phyloP scores from a whole-genome alignment of 441 rosid species.

The Eutrema salsugineum region DNA sequence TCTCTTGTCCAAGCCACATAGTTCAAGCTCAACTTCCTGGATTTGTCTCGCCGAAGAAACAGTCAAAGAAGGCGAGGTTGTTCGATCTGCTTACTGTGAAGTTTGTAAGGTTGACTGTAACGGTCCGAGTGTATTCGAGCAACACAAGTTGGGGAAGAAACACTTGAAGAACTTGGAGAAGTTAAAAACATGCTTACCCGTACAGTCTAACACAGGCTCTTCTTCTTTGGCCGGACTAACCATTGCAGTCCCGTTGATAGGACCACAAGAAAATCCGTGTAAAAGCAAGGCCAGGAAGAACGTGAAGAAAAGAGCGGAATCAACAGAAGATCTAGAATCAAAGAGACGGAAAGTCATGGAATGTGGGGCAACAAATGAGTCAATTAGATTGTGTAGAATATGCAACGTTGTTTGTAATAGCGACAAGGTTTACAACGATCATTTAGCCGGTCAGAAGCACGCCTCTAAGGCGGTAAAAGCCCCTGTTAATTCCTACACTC shows the following conservation, averaged over 20 bases:
- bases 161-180: slow-evolving; percentile 50
- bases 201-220: neutral
- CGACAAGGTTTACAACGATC: slow-evolving; percentile 34
- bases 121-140: slow-evolving; percentile 42
- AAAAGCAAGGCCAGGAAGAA: slow-evolving; percentile 24
- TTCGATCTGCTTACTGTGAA: slow-evolving; percentile 42
- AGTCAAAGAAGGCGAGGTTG: slow-evolving; percentile 34
- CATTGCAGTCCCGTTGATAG: slow-evolving; percentile 23
- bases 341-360: slow-evolving; percentile 42
- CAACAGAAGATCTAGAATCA: slow-evolving; percentile 35
- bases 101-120: slow-evolving; percentile 48
- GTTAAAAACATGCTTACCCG: slow-evolving; percentile 11
- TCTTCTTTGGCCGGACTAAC: slow-evolving; percentile 1
- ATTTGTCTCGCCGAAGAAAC: slow-evolving; percentile 14
- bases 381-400: slow-evolving; percentile 39
- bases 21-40: slow-evolving; percentile 22
- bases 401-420: slow-evolving; percentile 56
- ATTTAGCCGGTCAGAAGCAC: slow-evolving; percentile 48
- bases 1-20: slow-evolving; percentile 19
- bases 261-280: slow-evolving; percentile 34
- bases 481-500: neutral
- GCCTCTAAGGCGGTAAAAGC: slow-evolving; percentile 26
- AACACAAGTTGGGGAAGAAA: slow-evolving; percentile 51
- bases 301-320: slow-evolving; percentile 30
- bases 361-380: slow-evolving; percentile 42